A percentile compares a stretch with the other conserved stretches of the same genome.
phyloP scores from a whole-genome alignment of 2,329 filamentous ascomycete genomes.

The Neopestalotiopsis sp. region DNA sequence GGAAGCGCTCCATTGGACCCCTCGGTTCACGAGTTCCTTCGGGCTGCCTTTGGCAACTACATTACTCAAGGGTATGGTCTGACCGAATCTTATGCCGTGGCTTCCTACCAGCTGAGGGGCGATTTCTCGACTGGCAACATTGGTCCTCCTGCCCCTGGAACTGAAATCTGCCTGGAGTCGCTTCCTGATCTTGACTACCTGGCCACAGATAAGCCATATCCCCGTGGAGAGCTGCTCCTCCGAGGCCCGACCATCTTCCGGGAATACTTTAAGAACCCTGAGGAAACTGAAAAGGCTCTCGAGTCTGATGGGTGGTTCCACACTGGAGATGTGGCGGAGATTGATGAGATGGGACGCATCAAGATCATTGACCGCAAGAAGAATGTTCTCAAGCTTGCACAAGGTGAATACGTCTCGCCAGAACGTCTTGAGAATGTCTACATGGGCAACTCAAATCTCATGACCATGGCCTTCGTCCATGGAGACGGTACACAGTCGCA shows the following conservation, averaged over 20 bases:
- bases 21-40: conserved; percentile 84
- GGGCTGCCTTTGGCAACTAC: conserved; percentile 78
- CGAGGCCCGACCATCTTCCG: conserved; percentile 81
- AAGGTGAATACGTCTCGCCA: conserved; percentile 97
- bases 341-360: conserved; percentile 87
- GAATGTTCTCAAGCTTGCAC: conserved; percentile 98
- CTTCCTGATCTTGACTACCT: conserved; percentile 95
- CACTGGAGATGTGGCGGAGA: conserved; percentile 86
- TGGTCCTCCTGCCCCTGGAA: conserved; percentile 69
- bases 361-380: conserved; percentile 96
- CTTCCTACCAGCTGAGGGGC: conserved; percentile 68
- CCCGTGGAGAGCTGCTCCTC: conserved; percentile 87
- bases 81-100: conserved; percentile 88
- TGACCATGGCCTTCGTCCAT: conserved; percentile 86
- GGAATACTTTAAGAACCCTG: conserved; percentile 89
- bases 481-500: conserved; percentile 83
- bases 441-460: conserved; percentile 77
- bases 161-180: conserved; percentile 82
- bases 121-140: conserved; percentile 84
- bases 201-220: conserved; percentile 83
- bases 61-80: conserved; percentile 91
- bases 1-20: conserved; percentile 93
- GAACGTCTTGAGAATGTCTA: conserved; percentile 97
- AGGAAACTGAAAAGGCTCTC: conserved; percentile 82
- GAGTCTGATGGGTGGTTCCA: conserved; percentile 96